Base-by-base conservation (phyloP, 2,329 filamentous ascomycete species). In the Alternaria arbusti region DNA sequence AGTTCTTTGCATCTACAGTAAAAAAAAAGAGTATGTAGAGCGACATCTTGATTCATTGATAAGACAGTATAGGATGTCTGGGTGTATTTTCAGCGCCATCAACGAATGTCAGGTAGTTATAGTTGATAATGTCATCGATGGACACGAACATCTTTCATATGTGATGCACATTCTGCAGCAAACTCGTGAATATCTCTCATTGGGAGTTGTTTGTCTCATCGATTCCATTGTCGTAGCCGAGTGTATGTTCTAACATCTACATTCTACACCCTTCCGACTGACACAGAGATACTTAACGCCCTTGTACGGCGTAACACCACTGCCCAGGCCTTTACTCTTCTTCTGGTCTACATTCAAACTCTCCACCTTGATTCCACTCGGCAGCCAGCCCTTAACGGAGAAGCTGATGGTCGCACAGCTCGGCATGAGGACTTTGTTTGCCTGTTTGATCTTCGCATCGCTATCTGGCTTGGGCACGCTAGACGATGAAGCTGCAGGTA, bases 201-300 rank as follows among this genome's bases (percentile, higher is more conserved):
- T 8, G 4, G 13, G 4, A 8, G 28, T 13, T 51, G n/a, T 17
- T 40, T 40, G 36, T 40, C n/a, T 30, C 20, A 17, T 52, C 25
- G 6, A 13, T 44, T n/a, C 20, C 5, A 6, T 26, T 2, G 22
- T 57, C 7, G 6, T 28, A 32, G n/a, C 28, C 20, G 8, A 15
- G 28, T 9, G 23, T 17, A 12, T 23, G 15, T 25, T 50, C 51
- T 59, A 78, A 64, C 75, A 78, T 43, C 77, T 67, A 60, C 71
- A 72, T 64, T 86, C 85, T 5, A 87, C 79, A 1, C 88, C 88
- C 67, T 83, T 83, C 61, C 82, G 81, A 75, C 87, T 89, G 12
- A 89, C 86, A 70, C 94, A 97, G 72, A 99, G 79, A 80, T 99
- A 99, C 82, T 99, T 99, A 69, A 99, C 96, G 1, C 96, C 96